Evolutionary conservation across 495 filamentous ascomycete species (phyloP).

Genomic region (Penicillium maclennaniae): DNA sequence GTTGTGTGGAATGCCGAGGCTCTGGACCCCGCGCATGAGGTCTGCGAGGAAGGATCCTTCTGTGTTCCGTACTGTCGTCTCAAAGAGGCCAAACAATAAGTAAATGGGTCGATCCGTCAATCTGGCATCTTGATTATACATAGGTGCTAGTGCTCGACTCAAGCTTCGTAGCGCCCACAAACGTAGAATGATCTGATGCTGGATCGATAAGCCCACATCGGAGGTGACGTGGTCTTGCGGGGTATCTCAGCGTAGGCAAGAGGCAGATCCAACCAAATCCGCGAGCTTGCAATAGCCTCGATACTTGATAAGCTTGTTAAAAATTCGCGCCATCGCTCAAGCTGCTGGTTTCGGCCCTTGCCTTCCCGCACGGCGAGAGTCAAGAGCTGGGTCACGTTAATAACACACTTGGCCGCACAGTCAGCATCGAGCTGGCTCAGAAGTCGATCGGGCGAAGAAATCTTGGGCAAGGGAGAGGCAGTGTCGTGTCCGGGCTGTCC

Average conservation of each 20-base stretch:
- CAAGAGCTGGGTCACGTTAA: slow-evolving; percentile 34
- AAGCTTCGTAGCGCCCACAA: slow-evolving; percentile 37
- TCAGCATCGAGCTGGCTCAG: slow-evolving; percentile 25
- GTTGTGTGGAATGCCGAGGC: slow-evolving; percentile 32
- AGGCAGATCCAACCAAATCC: slow-evolving; percentile 27
- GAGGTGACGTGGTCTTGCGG: background rate
- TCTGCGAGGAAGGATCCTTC: slow-evolving; percentile 27
- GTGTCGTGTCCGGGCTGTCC: slow-evolving; percentile 1
- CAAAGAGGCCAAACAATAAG: slow-evolving; percentile 33
- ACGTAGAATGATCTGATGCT: slow-evolving; percentile 32
- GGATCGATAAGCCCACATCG: slow-evolving; percentile 6
- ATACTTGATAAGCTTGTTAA: slow-evolving; percentile 21
- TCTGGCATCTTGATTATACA: slow-evolving; percentile 17
- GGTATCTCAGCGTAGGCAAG: slow-evolving; percentile 1
- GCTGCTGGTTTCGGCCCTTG: slow-evolving; percentile 9
- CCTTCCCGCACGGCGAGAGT: slow-evolving; percentile 11
- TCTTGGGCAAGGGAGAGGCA: no score
- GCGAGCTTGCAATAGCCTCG: slow-evolving; percentile 20
- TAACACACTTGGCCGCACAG: slow-evolving; percentile 24
- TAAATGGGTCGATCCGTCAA: slow-evolving; percentile 24
- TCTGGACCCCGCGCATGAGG: slow-evolving; percentile 30
- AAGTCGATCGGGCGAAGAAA: slow-evolving; percentile 14
- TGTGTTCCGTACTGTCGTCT: slow-evolving; percentile 4
- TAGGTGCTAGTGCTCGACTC: slow-evolving; percentile 19
- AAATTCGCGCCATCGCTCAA: slow-evolving; percentile 34